A percentile compares a stretch with the other conserved stretches of the same genome.
phyloP scores from a whole-genome alignment of 108 stramenopile species.

The Nannochloropsis oceanica region DNA sequence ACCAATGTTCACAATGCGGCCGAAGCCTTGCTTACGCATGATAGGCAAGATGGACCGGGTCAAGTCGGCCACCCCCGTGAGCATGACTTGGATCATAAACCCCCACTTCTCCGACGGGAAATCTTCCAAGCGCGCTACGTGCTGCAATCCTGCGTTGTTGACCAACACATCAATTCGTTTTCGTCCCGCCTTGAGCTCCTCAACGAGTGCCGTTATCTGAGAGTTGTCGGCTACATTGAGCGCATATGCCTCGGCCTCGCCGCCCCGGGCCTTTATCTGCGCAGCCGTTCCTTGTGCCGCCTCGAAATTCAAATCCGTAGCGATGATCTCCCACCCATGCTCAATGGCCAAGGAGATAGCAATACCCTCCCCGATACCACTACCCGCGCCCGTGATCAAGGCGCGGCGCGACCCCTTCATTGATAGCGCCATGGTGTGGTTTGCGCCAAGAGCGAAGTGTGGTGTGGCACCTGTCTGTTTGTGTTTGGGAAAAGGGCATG shows the following conservation, averaged over 20 bases:
- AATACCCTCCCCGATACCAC: background rate
- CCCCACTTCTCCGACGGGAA: slow-evolving; percentile 19
- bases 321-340: background rate
- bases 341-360: background rate
- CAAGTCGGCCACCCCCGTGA: slow-evolving; percentile 8
- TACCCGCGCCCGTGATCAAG: background rate
- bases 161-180: slow-evolving; percentile 1
- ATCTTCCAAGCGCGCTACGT: slow-evolving; percentile 10
- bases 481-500: too few species aligned
- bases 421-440: background rate
- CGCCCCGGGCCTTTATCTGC: background rate
- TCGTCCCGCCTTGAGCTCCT: background rate
- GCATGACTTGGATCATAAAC: slow-evolving; percentile 7
- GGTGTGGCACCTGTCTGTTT: too few species aligned
- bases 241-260: background rate
- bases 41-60: slow-evolving; percentile 1
- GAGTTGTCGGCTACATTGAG: background rate
- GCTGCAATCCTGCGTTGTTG: slow-evolving; percentile 27
- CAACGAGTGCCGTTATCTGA: background rate
- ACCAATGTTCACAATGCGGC: slow-evolving; percentile 23
- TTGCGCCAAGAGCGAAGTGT: too few species aligned
- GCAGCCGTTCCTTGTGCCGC: background rate
- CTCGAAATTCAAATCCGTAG: background rate
- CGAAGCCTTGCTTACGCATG: slow-evolving; percentile 12
- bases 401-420: background rate